Evolutionary conservation across 1,139 yeast genomes (phyloP).

Genomic region (Zygoascus hellenicus): DNA sequence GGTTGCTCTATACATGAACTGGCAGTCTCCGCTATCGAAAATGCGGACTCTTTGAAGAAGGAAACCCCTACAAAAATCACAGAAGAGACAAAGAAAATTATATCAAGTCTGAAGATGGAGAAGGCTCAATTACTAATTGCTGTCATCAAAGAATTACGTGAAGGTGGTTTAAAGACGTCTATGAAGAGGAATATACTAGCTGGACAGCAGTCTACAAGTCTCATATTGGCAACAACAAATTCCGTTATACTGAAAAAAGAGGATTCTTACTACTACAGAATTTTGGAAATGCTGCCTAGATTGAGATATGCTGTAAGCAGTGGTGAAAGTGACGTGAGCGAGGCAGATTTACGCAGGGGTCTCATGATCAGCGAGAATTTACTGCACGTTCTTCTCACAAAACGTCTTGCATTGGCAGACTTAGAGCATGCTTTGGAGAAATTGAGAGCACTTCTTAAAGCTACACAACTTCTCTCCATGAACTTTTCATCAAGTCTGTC

Average conservation of each 20-base stretch:
- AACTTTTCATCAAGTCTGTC: neutral
- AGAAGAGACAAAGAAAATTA: conserved; percentile 67
- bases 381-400: conserved; percentile 39
- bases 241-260: conserved; percentile 45
- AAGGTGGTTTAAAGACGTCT: conserved; percentile 67
- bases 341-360: conserved; percentile 67
- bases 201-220: conserved; percentile 54
- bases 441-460: neutral
- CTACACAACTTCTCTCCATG: neutral
- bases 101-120: conserved; percentile 71
- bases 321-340: conserved; percentile 67
- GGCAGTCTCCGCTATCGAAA: conserved; percentile 50
- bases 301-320: conserved; percentile 56
- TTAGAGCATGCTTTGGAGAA: neutral
- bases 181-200: conserved; percentile 59
- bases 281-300: conserved; percentile 76
- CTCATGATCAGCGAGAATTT: conserved; percentile 76
- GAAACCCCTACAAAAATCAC: conserved; percentile 72
- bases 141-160: conserved; percentile 63
- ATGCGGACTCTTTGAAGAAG: conserved; percentile 56
- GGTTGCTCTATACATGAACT: conserved; percentile 45
- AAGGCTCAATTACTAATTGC: conserved; percentile 75
- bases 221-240: conserved; percentile 40
- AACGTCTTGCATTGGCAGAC: conserved; percentile 5
- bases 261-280: conserved; percentile 60